Percentiles rank a stretch among this genome's conserved stretches.
phyloP scores from a whole-genome alignment of 208 protist species.

The Leishmania aethiopica region DNA sequence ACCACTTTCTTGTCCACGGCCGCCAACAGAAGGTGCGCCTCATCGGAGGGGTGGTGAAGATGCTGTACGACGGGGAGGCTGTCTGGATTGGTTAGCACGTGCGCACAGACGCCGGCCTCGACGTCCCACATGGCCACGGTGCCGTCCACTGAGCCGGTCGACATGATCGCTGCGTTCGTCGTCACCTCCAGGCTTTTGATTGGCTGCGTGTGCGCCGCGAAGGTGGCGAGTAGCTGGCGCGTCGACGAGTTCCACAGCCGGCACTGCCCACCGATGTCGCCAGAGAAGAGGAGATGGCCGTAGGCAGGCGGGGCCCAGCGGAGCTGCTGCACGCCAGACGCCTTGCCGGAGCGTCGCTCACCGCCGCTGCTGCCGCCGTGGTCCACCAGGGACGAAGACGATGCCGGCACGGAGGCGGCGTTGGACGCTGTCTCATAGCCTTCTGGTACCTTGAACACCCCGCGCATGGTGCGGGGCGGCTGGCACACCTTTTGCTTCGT shows the following conservation, averaged over 20 bases:
- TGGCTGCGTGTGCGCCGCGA: conserved; percentile 89
- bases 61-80: conserved; percentile 69
- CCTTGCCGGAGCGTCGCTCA: not conserved
- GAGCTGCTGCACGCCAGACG: conserved; percentile 84
- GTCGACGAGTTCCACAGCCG: conserved; percentile 91
- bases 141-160: conserved; percentile 91
- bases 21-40: conserved; percentile 54
- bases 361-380: not conserved
- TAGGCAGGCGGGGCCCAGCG: conserved; percentile 90
- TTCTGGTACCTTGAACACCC: conserved; percentile 37
- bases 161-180: conserved; percentile 86
- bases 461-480: conserved; percentile 53
- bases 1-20: conserved; percentile 69
- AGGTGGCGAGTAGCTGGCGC: conserved; percentile 88
- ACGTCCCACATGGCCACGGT: conserved; percentile 95
- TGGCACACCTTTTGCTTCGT: conserved; percentile 31
- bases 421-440: not conserved
- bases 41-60: conserved; percentile 71
- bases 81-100: conserved; percentile 73
- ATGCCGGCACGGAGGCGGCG: conserved; percentile 2
- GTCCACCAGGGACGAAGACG: conserved; percentile 5
- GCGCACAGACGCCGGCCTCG: conserved; percentile 77
- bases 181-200: conserved; percentile 93
- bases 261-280: conserved; percentile 83
- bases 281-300: conserved; percentile 95